Conservation (phyloP, 768 basidiomycete genomes). For the Tylopilus felleus region DNA sequence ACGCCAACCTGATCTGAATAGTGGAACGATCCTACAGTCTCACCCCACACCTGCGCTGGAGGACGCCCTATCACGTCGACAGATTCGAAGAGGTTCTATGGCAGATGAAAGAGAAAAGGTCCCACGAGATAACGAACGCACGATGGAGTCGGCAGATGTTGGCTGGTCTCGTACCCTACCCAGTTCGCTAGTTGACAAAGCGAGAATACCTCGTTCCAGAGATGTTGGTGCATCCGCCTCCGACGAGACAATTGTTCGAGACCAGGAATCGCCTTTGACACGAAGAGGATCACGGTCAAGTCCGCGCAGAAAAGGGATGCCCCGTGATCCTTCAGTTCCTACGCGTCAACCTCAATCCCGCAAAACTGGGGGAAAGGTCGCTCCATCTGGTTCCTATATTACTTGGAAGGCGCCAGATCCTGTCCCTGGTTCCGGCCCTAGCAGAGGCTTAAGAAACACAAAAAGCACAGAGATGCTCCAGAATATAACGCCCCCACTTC, state of each 20-base stretch:
- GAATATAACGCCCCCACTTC: slow-evolving; percentile 21
- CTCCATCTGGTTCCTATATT: slow-evolving; percentile 21
- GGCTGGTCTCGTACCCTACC: slow-evolving; percentile 19
- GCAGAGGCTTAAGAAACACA: slow-evolving; percentile 21
- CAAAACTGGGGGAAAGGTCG: slow-evolving; percentile 24
- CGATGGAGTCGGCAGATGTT: slow-evolving; percentile 15
- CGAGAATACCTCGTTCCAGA: slow-evolving; percentile 12
- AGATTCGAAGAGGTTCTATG: slow-evolving; percentile 26
- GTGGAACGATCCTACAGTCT: slow-evolving; percentile 22
- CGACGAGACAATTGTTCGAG: slow-evolving; percentile 20
- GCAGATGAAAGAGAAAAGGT: slow-evolving; percentile 25
- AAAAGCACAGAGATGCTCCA: slow-evolving; percentile 32
- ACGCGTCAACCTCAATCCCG: slow-evolving; percentile 17
- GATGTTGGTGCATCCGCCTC: slow-evolving; percentile 16
- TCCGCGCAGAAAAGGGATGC: slow-evolving; percentile 18
- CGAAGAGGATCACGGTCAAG: slow-evolving; percentile 16
- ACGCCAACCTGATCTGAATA: slow-evolving; percentile 21
- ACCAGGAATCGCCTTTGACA: slow-evolving; percentile 15
- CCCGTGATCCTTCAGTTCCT: slow-evolving; percentile 22
- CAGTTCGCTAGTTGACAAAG: slow-evolving; percentile 16
- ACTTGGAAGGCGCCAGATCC: slow-evolving; percentile 33
- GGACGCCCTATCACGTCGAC: slow-evolving; percentile 31
- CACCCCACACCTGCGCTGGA: slow-evolving; percentile 29
- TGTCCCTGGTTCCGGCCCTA: slow-evolving; percentile 34
- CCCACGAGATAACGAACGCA: slow-evolving; percentile 24